Evolutionary conservation across 139 green algal genomes (phyloP).

Genomic region (Volvox reticuliferus): DNA sequence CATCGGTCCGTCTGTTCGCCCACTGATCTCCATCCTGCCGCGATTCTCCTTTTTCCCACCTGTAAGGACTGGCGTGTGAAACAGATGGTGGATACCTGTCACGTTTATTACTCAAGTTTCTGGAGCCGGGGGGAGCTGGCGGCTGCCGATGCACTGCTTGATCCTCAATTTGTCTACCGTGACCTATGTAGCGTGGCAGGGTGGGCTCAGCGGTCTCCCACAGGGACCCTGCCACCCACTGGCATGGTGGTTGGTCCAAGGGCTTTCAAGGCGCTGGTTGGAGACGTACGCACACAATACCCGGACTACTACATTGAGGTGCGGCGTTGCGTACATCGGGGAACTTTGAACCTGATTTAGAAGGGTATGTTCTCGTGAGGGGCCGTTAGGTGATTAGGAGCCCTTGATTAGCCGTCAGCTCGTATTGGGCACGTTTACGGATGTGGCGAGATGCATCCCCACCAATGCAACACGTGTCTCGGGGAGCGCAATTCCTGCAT

Average conservation of each 20-base stretch:
- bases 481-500: no score
- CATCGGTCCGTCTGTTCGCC: no score
- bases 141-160: conserved; percentile 12
- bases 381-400: no score
- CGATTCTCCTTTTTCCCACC: no score
- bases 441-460: no score
- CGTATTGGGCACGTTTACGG: no score
- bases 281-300: conserved; percentile 10
- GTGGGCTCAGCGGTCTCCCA: background rate
- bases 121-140: conserved; percentile 42
- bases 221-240: background rate
- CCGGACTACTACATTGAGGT: conserved; percentile 23
- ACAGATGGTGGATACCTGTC: conserved; percentile 50
- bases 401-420: no score
- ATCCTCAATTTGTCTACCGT: conserved; percentile 43
- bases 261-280: conserved; percentile 3
- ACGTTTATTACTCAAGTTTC: conserved; percentile 33
- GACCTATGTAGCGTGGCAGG: conserved; percentile 15
- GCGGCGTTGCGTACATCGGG: background rate
- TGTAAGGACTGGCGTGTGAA: conserved; percentile 51
- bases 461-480: no score
- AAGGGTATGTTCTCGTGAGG: no score
- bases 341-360: no score
- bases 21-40: no score
- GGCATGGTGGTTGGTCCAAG: conserved; percentile 6